Evolutionary conservation across 371 early-diverging fungal genomes (phyloP).

Genomic region (Dichotomocladium elegans): DNA sequence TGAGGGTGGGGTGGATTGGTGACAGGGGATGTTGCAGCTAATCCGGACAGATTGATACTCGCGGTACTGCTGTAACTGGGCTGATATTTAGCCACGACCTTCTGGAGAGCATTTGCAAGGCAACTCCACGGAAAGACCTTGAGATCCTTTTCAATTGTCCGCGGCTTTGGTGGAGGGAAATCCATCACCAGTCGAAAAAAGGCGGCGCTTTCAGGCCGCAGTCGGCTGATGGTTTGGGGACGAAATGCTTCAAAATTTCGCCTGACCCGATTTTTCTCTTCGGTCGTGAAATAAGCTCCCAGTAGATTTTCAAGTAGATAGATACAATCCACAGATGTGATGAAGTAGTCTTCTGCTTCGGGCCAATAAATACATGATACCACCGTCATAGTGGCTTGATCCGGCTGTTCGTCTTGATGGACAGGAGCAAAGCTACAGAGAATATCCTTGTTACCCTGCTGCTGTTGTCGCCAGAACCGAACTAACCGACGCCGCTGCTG

Average conservation of each 20-base stretch:
- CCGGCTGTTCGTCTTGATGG: conserved; percentile 34
- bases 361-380: conserved; percentile 81
- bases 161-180: conserved; percentile 73
- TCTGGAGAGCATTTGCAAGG: conserved; percentile 60
- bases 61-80: conserved; percentile 49
- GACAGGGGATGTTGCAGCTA: too few relatives aligned
- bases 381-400: conserved; percentile 46
- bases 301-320: conserved; percentile 68
- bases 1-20: too few relatives aligned
- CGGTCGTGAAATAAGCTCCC: conserved; percentile 69
- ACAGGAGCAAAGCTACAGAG: conserved; percentile 69
- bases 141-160: conserved; percentile 81
- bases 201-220: conserved; percentile 59
- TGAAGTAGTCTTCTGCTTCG: conserved; percentile 63
- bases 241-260: conserved; percentile 76
- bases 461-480: conserved; percentile 71
- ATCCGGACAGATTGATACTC: conserved; percentile 41
- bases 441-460: conserved; percentile 61
- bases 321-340: conserved; percentile 76
- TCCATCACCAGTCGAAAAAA: conserved; percentile 77
- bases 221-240: conserved; percentile 69
- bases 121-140: conserved; percentile 76
- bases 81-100: conserved; percentile 68
- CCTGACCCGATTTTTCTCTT: conserved; percentile 78
- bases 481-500: conserved; percentile 65